Base-by-base conservation (phyloP, 495 filamentous ascomycete species). In the Durotheca rogersii region DNA sequence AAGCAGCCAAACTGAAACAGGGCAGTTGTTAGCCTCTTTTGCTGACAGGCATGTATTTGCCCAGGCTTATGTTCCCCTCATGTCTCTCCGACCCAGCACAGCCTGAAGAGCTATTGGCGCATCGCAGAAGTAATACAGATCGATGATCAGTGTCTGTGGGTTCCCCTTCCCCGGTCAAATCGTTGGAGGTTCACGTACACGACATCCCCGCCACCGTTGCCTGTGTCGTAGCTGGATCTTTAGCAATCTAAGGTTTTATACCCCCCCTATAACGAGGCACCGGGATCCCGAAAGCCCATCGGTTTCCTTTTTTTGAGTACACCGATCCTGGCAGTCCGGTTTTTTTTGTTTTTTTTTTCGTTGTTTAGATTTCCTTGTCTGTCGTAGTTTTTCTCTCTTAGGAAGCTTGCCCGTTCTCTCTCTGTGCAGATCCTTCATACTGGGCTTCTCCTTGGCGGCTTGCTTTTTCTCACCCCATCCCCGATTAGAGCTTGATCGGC, bases 91-190 rank as follows among this genome's bases (percentile, higher is more conserved):
- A 34, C 32, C 10, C 34, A 29, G 19, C 17, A 20, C 34, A 30
- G 3, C 12, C 25, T 27, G 39, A 39, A 25, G 37, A 30, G 19
- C 33, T 34, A 37, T 45, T 32, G 16, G 12, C 39, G 30, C 34
- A 19, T 53, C 30, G 23, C 45, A 53, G 45, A 32, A 53, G 49
- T 50, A 36, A 53, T 45, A 50, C 50, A 36, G 23, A 59, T 45
- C 47, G 4, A 53, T 47, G 43, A 21, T 35, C 50, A 29, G 25
- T 23, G 17, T 15, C 15, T 45, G n/a, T 32, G 16, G 1, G 48
- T 9, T 4, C 23, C 20, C 19, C 31, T 33, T 33, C 23, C 11
- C 31, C 38, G 19, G 42, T 6, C 44, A 35, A 46, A 23, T n/a
- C 31, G 23, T 30, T 16, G 4, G 10, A 23, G 43, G 27, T 41